Base-by-base conservation (phyloP, 768 basidiomycete species). In the Crepidotus variabilis region DNA sequence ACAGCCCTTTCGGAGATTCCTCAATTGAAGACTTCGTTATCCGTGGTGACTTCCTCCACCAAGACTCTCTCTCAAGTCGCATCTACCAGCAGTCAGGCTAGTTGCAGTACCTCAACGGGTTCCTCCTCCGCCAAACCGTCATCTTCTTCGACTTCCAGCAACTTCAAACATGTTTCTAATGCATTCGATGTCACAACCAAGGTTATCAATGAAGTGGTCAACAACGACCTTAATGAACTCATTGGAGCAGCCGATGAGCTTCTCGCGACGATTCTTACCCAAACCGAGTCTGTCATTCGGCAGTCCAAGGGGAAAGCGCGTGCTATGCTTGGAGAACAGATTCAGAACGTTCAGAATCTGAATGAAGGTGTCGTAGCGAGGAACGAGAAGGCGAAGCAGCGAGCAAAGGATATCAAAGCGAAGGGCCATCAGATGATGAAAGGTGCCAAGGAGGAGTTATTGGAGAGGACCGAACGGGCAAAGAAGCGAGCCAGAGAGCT, bases 221-320 rank as follows among this genome's bases (percentile, higher is more conserved):
- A 75, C 8, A 75, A 71, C 51, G 86, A 87, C 55, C 67, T 85
- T 51, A 72, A 77, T 20, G 85, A 86, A 59, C 71, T 87, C 18
- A 65, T 81, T 33, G 79, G 80, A 22, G 84, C 83, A 2, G 72
- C 88, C 28, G 86, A 88, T 60, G 81, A 77, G 0, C 75, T 88
- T 34, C 69, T 79, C 57, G 71, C 68, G 32, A 78, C 77, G 45
- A 78, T 87, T 52, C 75, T 75, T 10, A 73, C 71, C 51, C 83
- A 86, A 57, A 80, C 79, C 11, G 68, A 75, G 34, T 61, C 61
- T 21, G 68, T 80, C 51, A 68, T 85, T 39, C 70, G 75, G 49
- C 74, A 79, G 45, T 81, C 81, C 16, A 76, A 76, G 72, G 79
- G 72, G 63, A 81, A 70, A 48, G 78, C 76, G 5, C 71, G 71